Conservation (phyloP, 805 yeast species). For the Candida silvicultrix region DNA sequence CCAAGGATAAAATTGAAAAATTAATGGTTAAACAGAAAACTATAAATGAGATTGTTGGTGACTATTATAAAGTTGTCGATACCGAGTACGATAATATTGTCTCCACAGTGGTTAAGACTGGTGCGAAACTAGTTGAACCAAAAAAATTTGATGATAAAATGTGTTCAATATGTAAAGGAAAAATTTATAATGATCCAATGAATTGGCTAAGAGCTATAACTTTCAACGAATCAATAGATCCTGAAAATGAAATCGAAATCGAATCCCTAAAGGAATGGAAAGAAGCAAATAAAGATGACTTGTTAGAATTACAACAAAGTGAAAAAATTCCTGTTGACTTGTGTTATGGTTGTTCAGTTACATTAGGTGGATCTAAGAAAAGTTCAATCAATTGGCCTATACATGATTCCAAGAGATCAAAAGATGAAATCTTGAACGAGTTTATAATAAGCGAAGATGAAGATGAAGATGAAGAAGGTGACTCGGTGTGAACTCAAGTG, state of each 20-base stretch:
- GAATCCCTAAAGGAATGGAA: conserved; percentile 29
- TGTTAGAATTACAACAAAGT: conserved; percentile 8
- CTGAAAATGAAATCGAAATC: conserved; percentile 36
- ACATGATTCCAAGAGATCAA: conserved; percentile 21
- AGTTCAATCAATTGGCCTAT: conserved; percentile 35
- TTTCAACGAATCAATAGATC: conserved; percentile 46
- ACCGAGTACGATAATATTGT: conserved; percentile 81
- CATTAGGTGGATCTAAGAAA: conserved; percentile 38
- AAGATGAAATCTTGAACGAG: conserved; percentile 38
- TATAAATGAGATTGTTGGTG: conserved; percentile 68
- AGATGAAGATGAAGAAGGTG: conserved; percentile 10
- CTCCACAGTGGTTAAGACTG: conserved; percentile 88
- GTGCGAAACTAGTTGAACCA: conserved; percentile 63
- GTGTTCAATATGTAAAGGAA: conserved; percentile 55
- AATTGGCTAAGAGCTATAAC: conserved; percentile 68
- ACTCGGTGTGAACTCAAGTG: too few species aligned
- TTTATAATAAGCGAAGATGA: conserved; percentile 35
- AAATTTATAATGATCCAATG: conserved; percentile 50
- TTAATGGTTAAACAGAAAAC: conserved; percentile 66
- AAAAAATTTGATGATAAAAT: conserved; percentile 14
- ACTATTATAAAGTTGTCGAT: conserved; percentile 69
- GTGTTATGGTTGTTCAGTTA: conserved; percentile 76
- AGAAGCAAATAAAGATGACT: conserved; percentile 15
- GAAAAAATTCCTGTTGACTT: conserved; percentile 26
- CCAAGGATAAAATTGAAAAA: conserved; percentile 17